Conservation (phyloP, 192 early-diverging fungal genomes). For the Coemansia sp. region DNA sequence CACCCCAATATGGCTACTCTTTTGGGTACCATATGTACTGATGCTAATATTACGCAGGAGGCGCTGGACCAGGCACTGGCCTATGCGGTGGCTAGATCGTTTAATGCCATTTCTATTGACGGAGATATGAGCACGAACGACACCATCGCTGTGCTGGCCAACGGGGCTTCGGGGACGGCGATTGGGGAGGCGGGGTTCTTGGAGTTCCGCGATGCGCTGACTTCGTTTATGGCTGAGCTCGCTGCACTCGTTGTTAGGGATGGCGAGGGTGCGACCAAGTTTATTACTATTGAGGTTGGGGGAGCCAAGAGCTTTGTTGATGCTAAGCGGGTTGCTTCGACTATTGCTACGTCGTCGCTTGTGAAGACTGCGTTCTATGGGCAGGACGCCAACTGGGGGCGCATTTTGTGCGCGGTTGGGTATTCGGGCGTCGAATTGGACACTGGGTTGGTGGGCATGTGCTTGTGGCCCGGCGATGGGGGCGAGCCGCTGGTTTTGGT, state of each 20-base stretch:
- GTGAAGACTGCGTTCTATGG: constrained; percentile 97
- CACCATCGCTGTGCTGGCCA: constrained; percentile 85
- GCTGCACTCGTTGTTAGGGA: constrained; percentile 90
- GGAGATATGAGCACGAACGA: constrained; percentile 98
- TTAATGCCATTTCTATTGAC: constrained; percentile 94
- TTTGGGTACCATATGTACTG: constrained; percentile 84
- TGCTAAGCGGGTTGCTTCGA: constrained; percentile 78
- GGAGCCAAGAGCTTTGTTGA: constrained; percentile 70
- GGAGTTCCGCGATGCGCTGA: constrained; percentile 70
- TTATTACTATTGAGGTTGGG: constrained; percentile 84
- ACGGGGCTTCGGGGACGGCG: constrained; percentile 57
- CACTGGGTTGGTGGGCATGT: constrained; percentile 71
- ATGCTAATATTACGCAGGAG: constrained; percentile 63
- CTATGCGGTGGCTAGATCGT: constrained; percentile 84
- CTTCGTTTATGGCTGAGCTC: constrained; percentile 80
- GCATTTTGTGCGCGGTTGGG: constrained; percentile 88
- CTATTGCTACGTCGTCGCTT: constrained; percentile 88
- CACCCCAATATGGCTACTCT: constrained; percentile 99
- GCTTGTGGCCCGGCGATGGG: constrained; percentile 68
- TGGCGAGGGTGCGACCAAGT: constrained; percentile 98
- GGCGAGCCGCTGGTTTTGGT: constrained; percentile 67
- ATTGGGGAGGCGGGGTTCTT: constrained; percentile 54
- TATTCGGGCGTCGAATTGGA: constrained; percentile 74
- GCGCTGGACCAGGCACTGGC: constrained; percentile 70
- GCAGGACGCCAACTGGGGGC: constrained; percentile 98